Evolutionary conservation across 164 flowering plant species (phyloP).

Genomic region (Cinnamomum chago): DNA sequence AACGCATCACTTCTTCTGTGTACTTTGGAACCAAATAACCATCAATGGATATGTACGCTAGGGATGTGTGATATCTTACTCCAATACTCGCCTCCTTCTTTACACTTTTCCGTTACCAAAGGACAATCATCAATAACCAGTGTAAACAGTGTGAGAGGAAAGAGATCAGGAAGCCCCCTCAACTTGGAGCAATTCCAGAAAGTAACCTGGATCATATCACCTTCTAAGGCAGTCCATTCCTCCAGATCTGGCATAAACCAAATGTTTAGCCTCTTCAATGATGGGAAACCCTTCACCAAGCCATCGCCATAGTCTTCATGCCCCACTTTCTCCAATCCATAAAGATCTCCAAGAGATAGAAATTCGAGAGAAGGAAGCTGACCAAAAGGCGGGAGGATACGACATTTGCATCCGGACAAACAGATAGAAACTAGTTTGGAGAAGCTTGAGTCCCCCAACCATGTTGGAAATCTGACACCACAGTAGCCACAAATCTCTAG

Average conservation of each 20-base stretch:
- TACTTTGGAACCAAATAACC: no score
- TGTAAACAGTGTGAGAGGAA: no score
- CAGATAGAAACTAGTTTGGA: background rate
- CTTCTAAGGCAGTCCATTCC: background rate
- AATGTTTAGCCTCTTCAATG: background rate
- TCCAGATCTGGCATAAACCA: background rate
- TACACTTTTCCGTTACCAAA: no score
- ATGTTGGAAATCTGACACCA: conserved; percentile 2
- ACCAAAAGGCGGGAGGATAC: conserved; percentile 4
- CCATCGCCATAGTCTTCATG: background rate
- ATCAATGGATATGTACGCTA: no score
- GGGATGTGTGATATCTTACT: no score
- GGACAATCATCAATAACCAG: no score
- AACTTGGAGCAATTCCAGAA: no score
- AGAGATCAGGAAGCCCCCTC: no score
- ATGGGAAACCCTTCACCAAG: background rate
- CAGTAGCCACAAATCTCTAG: background rate
- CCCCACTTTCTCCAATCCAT: background rate
- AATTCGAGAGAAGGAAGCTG: background rate
- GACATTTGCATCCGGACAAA: background rate
- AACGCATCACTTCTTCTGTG: no score
- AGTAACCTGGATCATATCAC: no score
- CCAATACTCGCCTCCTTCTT: no score
- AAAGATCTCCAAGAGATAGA: background rate
- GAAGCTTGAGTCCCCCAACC: conserved; percentile 1